Conservation (phyloP, 306 rosid genomes). For the Fragaria ananassa region DNA sequence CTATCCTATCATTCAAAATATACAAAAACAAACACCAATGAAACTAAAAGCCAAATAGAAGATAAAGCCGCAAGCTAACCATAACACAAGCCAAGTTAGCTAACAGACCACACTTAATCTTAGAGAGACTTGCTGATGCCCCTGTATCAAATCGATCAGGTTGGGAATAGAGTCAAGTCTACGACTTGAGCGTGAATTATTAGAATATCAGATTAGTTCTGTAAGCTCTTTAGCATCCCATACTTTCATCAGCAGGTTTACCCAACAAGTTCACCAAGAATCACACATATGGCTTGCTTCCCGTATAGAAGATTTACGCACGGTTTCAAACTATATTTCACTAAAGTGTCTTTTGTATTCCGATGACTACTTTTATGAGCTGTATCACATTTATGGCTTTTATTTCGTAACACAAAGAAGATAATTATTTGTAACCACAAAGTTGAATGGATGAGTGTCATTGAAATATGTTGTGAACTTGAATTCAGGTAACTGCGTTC, state of each 20-base stretch:
- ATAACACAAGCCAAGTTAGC: not conserved
- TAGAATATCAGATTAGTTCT: not conserved
- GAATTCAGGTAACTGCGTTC: not conserved
- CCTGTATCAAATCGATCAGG: not conserved
- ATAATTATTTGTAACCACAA: not conserved
- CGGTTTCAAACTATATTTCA: not conserved
- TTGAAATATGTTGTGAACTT: not conserved
- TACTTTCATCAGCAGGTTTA: not conserved
- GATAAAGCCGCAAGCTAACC: not conserved
- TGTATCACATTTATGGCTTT: not conserved
- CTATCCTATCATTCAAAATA: not conserved
- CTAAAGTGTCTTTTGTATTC: not conserved
- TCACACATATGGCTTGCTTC: not conserved
- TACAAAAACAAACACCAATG: not conserved
- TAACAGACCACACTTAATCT: not conserved
- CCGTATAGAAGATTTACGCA: not conserved
- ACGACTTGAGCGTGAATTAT: not conserved
- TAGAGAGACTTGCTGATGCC: not conserved
- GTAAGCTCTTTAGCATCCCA: not conserved
- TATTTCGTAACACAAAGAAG: not conserved
- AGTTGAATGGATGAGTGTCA: not conserved
- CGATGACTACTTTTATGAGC: not conserved
- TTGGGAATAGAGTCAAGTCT: not conserved
- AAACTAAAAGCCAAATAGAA: not conserved
- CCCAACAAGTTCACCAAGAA: not conserved